Evolutionary conservation across 805 yeast genomes (phyloP).

Genomic region (Hanseniaspora nectarophila): DNA sequence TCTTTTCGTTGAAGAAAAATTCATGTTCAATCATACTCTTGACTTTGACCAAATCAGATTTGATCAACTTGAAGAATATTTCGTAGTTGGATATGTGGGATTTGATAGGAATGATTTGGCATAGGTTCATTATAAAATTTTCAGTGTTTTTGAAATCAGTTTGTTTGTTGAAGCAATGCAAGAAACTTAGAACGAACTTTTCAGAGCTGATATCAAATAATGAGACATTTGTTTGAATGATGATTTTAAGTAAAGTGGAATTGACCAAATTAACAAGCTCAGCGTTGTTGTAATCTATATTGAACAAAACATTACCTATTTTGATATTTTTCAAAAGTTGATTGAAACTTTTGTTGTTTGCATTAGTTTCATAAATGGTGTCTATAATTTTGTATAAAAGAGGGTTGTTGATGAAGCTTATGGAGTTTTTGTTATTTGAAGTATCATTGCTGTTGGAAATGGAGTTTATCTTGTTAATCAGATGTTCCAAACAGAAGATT

Average conservation of each 20-base stretch:
- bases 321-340: slow-evolving; percentile 3
- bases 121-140: background rate
- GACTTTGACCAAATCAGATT: background rate
- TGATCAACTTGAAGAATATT: background rate
- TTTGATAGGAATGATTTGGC: background rate
- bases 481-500: slow-evolving; percentile 44
- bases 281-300: background rate
- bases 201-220: slow-evolving; percentile 2
- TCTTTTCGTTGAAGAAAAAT: slow-evolving; percentile 5
- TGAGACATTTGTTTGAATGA: background rate
- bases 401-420: background rate
- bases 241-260: background rate
- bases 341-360: background rate
- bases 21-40: slow-evolving; percentile 2
- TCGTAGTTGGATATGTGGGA: background rate
- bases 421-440: background rate
- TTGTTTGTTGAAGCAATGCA: background rate
- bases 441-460: slow-evolving; percentile 29
- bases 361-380: background rate
- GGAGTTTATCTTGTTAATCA: slow-evolving; percentile 45
- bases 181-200: background rate
- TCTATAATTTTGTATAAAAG: slow-evolving; percentile 3
- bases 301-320: slow-evolving; percentile 1
- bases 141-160: background rate
- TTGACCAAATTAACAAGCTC: background rate